These are phyloP conservation scores for Ogataea sp. DNA, from an alignment of 805 yeast species.

Conservation along the genomic window DNA sequence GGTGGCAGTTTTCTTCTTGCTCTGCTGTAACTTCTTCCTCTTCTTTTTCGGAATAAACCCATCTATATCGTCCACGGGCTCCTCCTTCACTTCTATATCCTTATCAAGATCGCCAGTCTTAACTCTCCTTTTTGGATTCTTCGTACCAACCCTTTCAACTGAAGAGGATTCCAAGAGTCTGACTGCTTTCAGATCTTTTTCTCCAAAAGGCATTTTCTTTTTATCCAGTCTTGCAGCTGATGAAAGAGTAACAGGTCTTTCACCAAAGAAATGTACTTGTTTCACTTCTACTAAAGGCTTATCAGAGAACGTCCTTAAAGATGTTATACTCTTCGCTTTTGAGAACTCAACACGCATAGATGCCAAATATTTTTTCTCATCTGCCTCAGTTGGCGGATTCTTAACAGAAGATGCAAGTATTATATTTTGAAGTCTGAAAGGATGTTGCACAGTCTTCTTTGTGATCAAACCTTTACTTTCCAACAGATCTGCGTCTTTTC, in stretches of 20 bases:
- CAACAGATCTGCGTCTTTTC: conserved; percentile 33
- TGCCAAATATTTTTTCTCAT: conserved; percentile 1
- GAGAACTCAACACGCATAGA: no score
- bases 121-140: background rate
- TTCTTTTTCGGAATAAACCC: conserved; percentile 22
- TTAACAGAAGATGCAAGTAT: conserved; percentile 3
- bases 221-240: no score
- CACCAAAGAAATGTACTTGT: conserved; percentile 14
- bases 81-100: background rate
- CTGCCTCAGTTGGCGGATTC: conserved; percentile 11
- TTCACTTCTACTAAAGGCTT: conserved; percentile 10
- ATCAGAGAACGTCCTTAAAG: background rate
- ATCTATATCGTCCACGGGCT: conserved; percentile 5
- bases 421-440: background rate
- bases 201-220: no score
- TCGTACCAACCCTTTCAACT: background rate
- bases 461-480: conserved; percentile 19
- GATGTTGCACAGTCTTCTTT: conserved; percentile 2
- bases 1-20: background rate
- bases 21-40: conserved; percentile 17
- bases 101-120: background rate
- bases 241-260: conserved; percentile 10
- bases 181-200: no score
- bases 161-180: no score
- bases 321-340: no score